Conservation (phyloP, 176 grass and related monocot genomes). For the Pontederia paniculata region DNA sequence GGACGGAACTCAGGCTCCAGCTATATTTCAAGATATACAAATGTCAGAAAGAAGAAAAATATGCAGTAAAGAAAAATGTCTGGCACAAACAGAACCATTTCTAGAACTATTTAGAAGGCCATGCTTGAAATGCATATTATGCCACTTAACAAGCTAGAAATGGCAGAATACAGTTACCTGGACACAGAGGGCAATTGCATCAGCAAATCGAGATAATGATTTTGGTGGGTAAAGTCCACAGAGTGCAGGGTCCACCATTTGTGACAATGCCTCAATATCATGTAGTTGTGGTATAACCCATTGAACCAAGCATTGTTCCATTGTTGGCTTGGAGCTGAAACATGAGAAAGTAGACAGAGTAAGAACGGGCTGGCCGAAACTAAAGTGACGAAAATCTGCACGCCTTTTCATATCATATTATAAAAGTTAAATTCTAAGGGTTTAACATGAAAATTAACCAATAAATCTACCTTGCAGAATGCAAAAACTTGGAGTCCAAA, state of each 20-base stretch:
- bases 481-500: too few relatives aligned
- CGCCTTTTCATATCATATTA: too few relatives aligned
- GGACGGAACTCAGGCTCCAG: conserved; percentile 59
- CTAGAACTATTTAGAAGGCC: not conserved
- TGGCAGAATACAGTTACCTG: conserved; percentile 37
- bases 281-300: conserved; percentile 59
- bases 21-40: conserved; percentile 29
- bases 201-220: conserved; percentile 66
- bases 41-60: not conserved
- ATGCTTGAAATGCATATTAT: not conserved
- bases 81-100: not conserved
- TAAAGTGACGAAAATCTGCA: too few relatives aligned
- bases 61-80: not conserved
- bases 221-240: conserved; percentile 70
- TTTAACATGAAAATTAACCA: too few relatives aligned
- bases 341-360: not conserved
- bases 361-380: not conserved
- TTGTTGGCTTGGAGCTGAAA: conserved; percentile 50
- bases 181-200: conserved; percentile 49
- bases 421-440: too few relatives aligned
- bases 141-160: too few relatives aligned
- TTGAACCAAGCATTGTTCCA: conserved; percentile 54
- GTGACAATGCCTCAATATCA: conserved; percentile 40
- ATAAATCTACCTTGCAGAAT: too few relatives aligned
- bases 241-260: conserved; percentile 67